Percentiles rank a stretch among this genome's conserved stretches.
These are phyloP conservation scores for Metschnikowia peoriensis DNA, from an alignment of 805 yeast species.

Conservation along the genomic window DNA sequence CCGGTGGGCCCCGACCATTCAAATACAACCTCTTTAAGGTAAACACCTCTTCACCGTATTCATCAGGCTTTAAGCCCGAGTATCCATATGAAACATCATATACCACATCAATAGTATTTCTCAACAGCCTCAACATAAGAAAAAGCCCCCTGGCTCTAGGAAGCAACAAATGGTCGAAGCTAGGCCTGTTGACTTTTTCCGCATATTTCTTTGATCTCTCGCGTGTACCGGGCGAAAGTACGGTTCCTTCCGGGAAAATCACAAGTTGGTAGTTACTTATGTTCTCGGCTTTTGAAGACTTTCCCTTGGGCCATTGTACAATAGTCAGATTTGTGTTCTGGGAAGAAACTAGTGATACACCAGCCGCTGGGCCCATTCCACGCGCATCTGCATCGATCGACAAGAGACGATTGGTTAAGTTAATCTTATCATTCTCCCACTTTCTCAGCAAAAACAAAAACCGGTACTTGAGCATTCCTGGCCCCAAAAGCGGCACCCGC, in stretches of 20 bases:
- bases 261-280: constrained; percentile 54
- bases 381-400: constrained; percentile 61
- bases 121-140: constrained; percentile 57
- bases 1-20: constrained; percentile 68
- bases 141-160: constrained; percentile 84
- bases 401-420: constrained; percentile 53
- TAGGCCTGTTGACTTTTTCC: constrained; percentile 44
- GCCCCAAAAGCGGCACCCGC: constrained; percentile 74
- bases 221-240: constrained; percentile 65
- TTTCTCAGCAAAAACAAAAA: constrained; percentile 81
- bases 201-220: constrained; percentile 58
- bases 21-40: constrained; percentile 63
- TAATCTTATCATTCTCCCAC: constrained; percentile 74
- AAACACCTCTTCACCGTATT: constrained; percentile 76
- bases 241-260: constrained; percentile 95
- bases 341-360: constrained; percentile 34
- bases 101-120: constrained; percentile 51
- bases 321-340: constrained; percentile 13
- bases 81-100: constrained; percentile 87
- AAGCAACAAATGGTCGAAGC: constrained; percentile 63
- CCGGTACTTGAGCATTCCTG: constrained; percentile 76
- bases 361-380: constrained; percentile 53
- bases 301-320: constrained; percentile 34
- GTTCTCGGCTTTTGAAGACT: constrained; percentile 1
- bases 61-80: constrained; percentile 59